Base-by-base conservation (phyloP, 208 protist genomes). In the Crithidia bombi region DNA sequence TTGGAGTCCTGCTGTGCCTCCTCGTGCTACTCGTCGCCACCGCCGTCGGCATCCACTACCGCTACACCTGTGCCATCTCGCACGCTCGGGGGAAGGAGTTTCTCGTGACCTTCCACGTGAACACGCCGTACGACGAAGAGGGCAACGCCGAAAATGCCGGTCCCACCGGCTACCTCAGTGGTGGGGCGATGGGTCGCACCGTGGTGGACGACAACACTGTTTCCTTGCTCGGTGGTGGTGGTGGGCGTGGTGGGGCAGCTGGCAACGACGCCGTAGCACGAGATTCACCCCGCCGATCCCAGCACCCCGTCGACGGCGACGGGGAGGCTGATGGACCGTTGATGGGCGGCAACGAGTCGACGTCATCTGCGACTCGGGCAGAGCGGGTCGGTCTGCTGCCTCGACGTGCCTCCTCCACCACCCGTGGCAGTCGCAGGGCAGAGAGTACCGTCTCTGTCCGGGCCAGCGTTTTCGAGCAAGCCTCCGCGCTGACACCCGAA, bases 101-200 rank as follows among this genome's bases (percentile, higher is more conserved):
- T 51, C 65, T 85, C 56, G 59, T 76, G 38, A 83, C 82, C 35
- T 92, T 92, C 68, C 61, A 83, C 56, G 64, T 89, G n/a, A 55
- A 56, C 51, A 44, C 47, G n/a, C 47, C 70, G 3, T n/a, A 57
- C 32, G 58, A 38, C n/a, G 65, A 65, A 23, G 55, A 21, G 23
- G 26, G 50, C 21, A 63, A 55, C 47, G 23, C 11, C 58, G 6
- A 3, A 25, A 55, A 5, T 43, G 52, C 25, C 15, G 17, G n/a
- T 35, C 65, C 43, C 59, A 69, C 19, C 52, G 17, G 50, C 5
- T 4, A 19, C 50, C 7, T 12, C 30, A 32, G n/a, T 32, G 33
- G 55, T n/a, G 4, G 35, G 23, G 46, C 52, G n/a, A 58, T 43
- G 33, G 52, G 52, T 5, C 52, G 52, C 52, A 58, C 52, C 33